A percentile compares a stretch with the other conserved stretches of the same genome.
These are phyloP conservation scores for Collybiopsis luxurians DNA, from an alignment of 768 basidiomycete species.

Conservation along the genomic window DNA sequence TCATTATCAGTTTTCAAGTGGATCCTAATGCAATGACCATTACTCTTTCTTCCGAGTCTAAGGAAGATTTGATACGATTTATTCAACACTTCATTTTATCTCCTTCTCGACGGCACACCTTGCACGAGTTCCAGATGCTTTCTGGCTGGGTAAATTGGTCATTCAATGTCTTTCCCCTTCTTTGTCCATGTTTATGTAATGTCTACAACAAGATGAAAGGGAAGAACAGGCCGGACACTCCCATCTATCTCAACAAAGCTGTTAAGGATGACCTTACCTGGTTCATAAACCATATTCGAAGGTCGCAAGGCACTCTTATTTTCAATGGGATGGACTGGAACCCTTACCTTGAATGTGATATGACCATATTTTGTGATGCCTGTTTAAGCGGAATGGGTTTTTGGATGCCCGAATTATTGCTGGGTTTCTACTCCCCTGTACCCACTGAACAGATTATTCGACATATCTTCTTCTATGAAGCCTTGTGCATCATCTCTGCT, in stretches of 20 bases:
- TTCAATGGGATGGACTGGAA: slow-evolving; percentile 17
- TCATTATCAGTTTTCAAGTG: slow-evolving; percentile 25
- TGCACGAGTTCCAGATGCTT: too few relatives aligned
- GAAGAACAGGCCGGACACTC: slow-evolving; percentile 10
- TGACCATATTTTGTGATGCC: slow-evolving; percentile 7
- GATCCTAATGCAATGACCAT: slow-evolving; percentile 18
- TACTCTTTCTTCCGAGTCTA: background rate
- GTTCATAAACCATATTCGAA: slow-evolving; percentile 15
- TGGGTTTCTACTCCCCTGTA: slow-evolving; percentile 3
- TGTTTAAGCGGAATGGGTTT: slow-evolving; percentile 5
- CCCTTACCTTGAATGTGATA: background rate
- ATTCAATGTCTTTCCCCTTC: slow-evolving; percentile 22
- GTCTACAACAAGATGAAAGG: slow-evolving; percentile 21
- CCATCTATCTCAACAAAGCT: slow-evolving; percentile 13
- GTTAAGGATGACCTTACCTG: slow-evolving; percentile 17
- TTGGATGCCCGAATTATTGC: background rate
- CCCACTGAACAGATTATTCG: background rate
- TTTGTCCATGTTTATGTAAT: slow-evolving; percentile 19
- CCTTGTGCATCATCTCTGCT: slow-evolving; percentile 7
- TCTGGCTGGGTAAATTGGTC: slow-evolving; percentile 22
- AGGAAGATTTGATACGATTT: slow-evolving; percentile 8
- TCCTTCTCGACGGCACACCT: background rate
- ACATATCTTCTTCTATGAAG: slow-evolving; percentile 16
- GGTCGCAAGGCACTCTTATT: slow-evolving; percentile 11
- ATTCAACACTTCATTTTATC: slow-evolving; percentile 13